Conservation (phyloP, 495 filamentous ascomycete species). For the Podospora bellae-mahoneyi region DNA sequence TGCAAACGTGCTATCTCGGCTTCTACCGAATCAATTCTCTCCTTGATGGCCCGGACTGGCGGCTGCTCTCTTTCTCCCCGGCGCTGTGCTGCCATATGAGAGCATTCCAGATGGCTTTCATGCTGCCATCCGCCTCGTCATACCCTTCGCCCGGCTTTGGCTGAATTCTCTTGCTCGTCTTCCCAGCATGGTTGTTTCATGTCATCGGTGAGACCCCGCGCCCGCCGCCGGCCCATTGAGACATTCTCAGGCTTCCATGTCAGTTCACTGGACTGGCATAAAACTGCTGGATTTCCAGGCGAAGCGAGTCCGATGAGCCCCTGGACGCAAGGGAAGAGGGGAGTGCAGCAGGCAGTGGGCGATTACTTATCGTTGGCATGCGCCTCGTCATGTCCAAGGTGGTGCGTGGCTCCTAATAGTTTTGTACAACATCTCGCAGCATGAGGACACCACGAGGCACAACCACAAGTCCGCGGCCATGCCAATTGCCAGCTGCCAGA, state of each 20-base stretch:
- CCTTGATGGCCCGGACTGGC: constrained; percentile 19
- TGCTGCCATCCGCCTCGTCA: constrained; percentile 22
- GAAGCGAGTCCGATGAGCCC: constrained; percentile 2
- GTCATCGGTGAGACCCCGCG: constrained; percentile 9
- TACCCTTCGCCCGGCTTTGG: constrained; percentile 18
- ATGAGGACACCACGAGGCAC: too few species aligned
- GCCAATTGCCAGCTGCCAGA: background rate
- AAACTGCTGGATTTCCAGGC: background rate
- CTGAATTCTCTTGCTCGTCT: constrained; percentile 19
- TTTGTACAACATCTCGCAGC: background rate
- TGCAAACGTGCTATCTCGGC: constrained; percentile 20
- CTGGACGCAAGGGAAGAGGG: background rate
- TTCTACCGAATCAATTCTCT: constrained; percentile 30
- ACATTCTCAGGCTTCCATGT: constrained; percentile 7
- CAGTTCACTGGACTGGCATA: background rate
- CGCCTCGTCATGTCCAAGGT: background rate
- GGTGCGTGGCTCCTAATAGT: background rate
- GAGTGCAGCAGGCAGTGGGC: background rate
- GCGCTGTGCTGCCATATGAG: constrained; percentile 2
- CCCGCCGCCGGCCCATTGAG: background rate
- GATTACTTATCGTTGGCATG: background rate
- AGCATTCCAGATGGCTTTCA: constrained; percentile 3
- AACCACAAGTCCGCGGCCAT: too few species aligned
- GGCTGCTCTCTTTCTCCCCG: constrained; percentile 24
- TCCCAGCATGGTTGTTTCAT: constrained; percentile 1